Evolutionary conservation across 2,329 filamentous ascomycete genomes (phyloP), one percentile per base, ranked within the genome.

Genomic region (Neonectria neomacrospora): DNA sequence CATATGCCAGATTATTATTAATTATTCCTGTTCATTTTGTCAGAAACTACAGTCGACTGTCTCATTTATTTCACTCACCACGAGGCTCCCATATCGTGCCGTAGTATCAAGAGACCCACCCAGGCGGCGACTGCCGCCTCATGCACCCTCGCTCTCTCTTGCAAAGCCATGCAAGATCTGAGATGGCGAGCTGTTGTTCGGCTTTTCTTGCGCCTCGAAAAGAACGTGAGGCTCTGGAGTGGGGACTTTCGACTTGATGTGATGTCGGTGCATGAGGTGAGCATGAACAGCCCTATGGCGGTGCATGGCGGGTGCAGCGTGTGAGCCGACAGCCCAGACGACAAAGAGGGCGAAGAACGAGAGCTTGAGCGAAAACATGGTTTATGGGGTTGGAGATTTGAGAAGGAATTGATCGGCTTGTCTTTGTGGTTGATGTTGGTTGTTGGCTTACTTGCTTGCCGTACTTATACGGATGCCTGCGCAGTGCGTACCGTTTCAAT

Each of bases 211-310:
- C 11, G 68, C 22, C 45, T 69, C 59, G 12, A 61, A 28, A 30
- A 63, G 26, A 16, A 60, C 32, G n/a, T 61, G 63, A 12, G 67
- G 55, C 14, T 47, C 47, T 1, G 18, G 42, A 5, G 50, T 51
- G 8, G 47, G 50, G 18, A 42, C 37, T 20, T 63, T 44, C 2
- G 64, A 55, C 28, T 53, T 72, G 41, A 50, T 23, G 47, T 54
- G 63, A 30, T 63, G 60, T 71, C 78, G 61, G 73, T 71, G 70
- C 78, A 80, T 79, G 79, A 80, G 60, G 20, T 67, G 60, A 39
- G 54, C 55, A 45, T 74, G 68, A 30, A 67, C 23, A 9, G 30
- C 32, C 51, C 55, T 65, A 55, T 73, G 69, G 42, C 59, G 44
- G 55, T 63, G 65, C 14, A 62, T 58, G 11, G 71, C 54, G 18